These are phyloP conservation scores for Botryotinia convoluta DNA, from an alignment of 2,329 filamentous ascomycete genomes.

Conservation along the genomic window DNA sequence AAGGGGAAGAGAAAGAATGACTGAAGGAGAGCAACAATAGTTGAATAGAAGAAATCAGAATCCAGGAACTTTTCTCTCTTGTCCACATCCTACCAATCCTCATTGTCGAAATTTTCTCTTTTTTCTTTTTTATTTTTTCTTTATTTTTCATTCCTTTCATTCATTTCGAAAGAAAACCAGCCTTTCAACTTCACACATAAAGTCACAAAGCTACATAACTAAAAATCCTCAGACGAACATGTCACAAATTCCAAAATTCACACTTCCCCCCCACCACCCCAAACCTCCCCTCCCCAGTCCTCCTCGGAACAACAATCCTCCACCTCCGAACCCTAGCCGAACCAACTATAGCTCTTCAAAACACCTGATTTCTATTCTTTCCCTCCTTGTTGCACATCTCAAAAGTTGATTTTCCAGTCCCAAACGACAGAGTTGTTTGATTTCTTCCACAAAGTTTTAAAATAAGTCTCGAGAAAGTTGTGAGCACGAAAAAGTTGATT, in stretches of 20 bases:
- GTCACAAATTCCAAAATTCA: too few species aligned
- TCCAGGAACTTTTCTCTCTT: too few species aligned
- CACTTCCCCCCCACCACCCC: background rate
- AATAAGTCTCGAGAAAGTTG: background rate
- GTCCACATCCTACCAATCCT: too few species aligned
- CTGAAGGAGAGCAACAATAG: too few species aligned
- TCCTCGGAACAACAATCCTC: background rate
- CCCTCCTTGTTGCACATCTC: background rate
- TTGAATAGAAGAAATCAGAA: too few species aligned
- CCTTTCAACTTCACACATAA: fast-evolving
- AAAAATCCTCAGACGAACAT: background rate
- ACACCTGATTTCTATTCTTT: background rate
- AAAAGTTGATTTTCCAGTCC: background rate
- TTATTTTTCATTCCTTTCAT: too few species aligned
- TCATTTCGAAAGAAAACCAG: background rate
- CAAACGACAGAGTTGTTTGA: background rate
- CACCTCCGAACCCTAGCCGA: background rate
- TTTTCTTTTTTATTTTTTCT: too few species aligned
- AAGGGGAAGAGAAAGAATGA: too few species aligned
- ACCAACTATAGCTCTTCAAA: background rate
- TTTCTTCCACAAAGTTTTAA: background rate
- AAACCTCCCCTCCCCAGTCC: background rate
- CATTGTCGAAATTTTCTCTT: too few species aligned
- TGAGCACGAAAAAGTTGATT: background rate
- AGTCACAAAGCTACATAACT: too few species aligned